phyloP scores from a whole-genome alignment of 2,329 filamentous ascomycete genomes.

The Mycocentrospora acerina region DNA sequence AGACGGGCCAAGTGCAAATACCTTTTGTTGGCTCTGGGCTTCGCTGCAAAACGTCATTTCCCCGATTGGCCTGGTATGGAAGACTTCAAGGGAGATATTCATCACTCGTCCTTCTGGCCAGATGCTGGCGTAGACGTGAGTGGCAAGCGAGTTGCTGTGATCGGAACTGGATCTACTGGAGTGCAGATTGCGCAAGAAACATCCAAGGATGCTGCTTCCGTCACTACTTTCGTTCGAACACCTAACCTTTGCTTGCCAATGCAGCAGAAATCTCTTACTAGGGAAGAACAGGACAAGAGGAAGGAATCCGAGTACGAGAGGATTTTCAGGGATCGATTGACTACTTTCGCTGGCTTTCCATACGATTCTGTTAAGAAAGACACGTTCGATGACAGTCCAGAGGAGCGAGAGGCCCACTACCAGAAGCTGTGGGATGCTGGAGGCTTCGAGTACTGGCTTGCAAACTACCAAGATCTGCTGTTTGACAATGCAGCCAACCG shows the following conservation, averaged over 20 bases:
- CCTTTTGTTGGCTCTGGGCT: slow-evolving; percentile 57
- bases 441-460: slow-evolving; percentile 47
- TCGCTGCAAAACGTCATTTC: slow-evolving; percentile 62
- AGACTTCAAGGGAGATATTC: slow-evolving; percentile 60
- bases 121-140: slow-evolving; percentile 57
- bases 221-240: slow-evolving; percentile 67
- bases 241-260: slow-evolving; percentile 67
- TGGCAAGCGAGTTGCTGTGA: slow-evolving; percentile 61
- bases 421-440: slow-evolving; percentile 45
- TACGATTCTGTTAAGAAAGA: slow-evolving; percentile 58
- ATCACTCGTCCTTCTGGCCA: slow-evolving; percentile 65
- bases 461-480: slow-evolving; percentile 45
- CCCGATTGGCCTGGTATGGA: slow-evolving; percentile 62
- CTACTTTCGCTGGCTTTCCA: slow-evolving; percentile 60
- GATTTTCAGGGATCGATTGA: slow-evolving; percentile 56
- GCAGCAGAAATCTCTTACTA: slow-evolving; percentile 52
- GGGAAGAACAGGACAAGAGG: slow-evolving; percentile 53
- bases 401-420: slow-evolving; percentile 48
- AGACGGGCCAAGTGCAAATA: slow-evolving; percentile 53
- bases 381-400: slow-evolving; percentile 51
- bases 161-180: slow-evolving; percentile 66
- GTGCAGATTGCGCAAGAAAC: slow-evolving; percentile 66
- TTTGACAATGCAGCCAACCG: slow-evolving; percentile 47
- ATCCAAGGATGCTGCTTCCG: slow-evolving; percentile 51
- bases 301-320: slow-evolving; percentile 44